Conservation (phyloP, 768 basidiomycete species). For the Mrakia hoshinonis region DNA sequence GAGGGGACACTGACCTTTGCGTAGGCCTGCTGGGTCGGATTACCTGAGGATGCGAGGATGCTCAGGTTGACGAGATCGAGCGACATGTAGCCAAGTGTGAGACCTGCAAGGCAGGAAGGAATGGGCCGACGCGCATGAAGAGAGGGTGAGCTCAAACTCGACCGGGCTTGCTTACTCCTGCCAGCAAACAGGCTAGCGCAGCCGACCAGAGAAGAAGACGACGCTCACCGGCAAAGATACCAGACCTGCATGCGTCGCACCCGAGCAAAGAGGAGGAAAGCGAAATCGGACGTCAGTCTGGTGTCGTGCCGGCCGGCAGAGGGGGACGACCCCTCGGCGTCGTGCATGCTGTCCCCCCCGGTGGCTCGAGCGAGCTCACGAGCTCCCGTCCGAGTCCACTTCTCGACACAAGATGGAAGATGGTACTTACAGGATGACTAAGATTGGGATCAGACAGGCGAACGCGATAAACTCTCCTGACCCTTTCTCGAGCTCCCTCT, state of each 20-base stretch:
- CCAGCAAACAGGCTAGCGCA: too few species aligned
- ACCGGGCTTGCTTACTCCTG: neutral
- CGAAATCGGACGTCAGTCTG: neutral
- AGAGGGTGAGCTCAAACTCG: neutral
- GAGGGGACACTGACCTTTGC: conserved; percentile 47
- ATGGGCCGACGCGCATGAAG: neutral
- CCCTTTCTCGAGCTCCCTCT: conserved; percentile 23
- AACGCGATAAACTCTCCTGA: conserved; percentile 17
- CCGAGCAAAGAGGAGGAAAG: conserved; percentile 19
- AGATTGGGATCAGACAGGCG: conserved; percentile 60
- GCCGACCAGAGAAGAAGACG: too few species aligned
- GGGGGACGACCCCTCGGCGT: too few species aligned
- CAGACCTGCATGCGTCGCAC: conserved; percentile 1
- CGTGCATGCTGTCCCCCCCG: too few species aligned
- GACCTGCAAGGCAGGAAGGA: conserved; percentile 43
- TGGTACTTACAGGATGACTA: conserved; percentile 67
- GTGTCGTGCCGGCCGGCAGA: neutral
- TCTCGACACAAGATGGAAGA: too few species aligned
- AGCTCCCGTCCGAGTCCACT: neutral
- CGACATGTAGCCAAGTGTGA: conserved; percentile 54
- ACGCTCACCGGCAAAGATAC: conserved; percentile 24
- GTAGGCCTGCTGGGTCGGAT: conserved; percentile 65
- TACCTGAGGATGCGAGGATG: conserved; percentile 75
- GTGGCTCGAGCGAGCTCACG: neutral
- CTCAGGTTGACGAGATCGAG: conserved; percentile 86